Conservation (phyloP, 371 early-diverging fungal species). For the Mucor plumbeus region DNA sequence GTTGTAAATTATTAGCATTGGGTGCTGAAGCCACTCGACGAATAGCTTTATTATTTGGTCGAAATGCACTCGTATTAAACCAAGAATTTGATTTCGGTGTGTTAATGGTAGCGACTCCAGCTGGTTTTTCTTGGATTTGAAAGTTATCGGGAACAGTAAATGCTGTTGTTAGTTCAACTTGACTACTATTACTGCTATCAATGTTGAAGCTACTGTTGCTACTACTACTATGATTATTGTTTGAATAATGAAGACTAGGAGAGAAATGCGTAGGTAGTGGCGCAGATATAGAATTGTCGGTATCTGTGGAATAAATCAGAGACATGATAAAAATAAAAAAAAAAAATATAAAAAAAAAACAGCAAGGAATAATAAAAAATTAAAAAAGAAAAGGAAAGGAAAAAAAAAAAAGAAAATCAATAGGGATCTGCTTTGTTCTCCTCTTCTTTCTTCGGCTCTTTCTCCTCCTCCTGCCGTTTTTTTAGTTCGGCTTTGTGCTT, state of each 20-base stretch:
- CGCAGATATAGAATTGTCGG: constrained; percentile 22
- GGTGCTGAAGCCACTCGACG: constrained; percentile 68
- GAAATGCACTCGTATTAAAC: constrained; percentile 36
- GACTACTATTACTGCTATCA: constrained; percentile 2
- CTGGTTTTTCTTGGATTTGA: constrained; percentile 22
- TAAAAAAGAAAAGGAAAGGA: neutral
- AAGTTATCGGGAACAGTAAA: constrained; percentile 50
- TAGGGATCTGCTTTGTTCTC: neutral
- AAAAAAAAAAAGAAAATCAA: neutral
- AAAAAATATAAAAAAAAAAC: neutral
- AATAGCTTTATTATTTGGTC: constrained; percentile 39
- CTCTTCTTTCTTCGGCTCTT: neutral
- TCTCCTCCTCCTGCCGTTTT: too few relatives aligned
- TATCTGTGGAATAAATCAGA: constrained; percentile 25
- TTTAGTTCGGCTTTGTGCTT: neutral
- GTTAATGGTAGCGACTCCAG: constrained; percentile 19
- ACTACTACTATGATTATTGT: neutral
- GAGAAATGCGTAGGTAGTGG: constrained; percentile 30
- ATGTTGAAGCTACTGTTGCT: constrained; percentile 14
- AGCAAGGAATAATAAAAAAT: neutral
- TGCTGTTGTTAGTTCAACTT: constrained; percentile 12
- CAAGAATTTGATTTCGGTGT: constrained; percentile 51
- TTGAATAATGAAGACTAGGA: constrained; percentile 14
- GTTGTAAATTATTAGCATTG: constrained; percentile 46
- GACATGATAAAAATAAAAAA: constrained; percentile 6